Evolutionary conservation across 352 stramenopile genomes (phyloP).

Genomic region (Phytopythium delawarense): DNA sequence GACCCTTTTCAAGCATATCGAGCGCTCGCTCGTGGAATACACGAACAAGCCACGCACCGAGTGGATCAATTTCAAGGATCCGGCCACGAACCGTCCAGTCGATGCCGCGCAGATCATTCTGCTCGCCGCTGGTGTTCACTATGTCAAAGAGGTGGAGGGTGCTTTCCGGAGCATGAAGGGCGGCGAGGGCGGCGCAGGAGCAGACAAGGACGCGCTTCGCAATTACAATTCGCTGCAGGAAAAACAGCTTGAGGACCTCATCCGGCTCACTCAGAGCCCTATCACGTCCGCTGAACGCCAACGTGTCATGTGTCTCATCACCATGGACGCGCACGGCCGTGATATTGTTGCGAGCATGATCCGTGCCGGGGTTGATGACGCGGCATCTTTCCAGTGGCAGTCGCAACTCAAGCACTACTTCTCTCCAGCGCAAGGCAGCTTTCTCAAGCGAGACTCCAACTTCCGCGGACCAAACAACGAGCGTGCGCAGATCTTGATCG

Average conservation of each 20-base stretch:
- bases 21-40: slow-evolving; percentile 90
- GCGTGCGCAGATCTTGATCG: slow-evolving; percentile 88
- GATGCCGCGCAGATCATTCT: slow-evolving; percentile 96
- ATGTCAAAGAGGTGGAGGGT: slow-evolving; percentile 91
- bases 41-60: slow-evolving; percentile 89
- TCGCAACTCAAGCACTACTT: slow-evolving; percentile 96
- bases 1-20: slow-evolving; percentile 94
- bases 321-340: slow-evolving; percentile 93
- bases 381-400: slow-evolving; percentile 92
- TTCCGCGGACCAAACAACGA: slow-evolving; percentile 81
- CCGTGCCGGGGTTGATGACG: slow-evolving; percentile 79
- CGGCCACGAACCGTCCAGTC: slow-evolving; percentile 66
- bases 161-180: slow-evolving; percentile 72
- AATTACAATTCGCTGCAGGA: slow-evolving; percentile 93
- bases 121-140: slow-evolving; percentile 90
- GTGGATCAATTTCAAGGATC: slow-evolving; percentile 95
- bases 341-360: slow-evolving; percentile 97
- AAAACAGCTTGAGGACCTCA: slow-evolving; percentile 92
- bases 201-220: slow-evolving; percentile 80
- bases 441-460: slow-evolving; percentile 88
- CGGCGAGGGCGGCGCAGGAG: slow-evolving; percentile 12
- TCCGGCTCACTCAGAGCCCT: slow-evolving; percentile 89
- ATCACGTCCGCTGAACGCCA: slow-evolving; percentile 91
- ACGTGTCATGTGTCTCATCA: slow-evolving; percentile 95
- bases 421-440: slow-evolving; percentile 81